phyloP scores from a whole-genome alignment of 140 eudicot species.

The Flaveria floridana region DNA sequence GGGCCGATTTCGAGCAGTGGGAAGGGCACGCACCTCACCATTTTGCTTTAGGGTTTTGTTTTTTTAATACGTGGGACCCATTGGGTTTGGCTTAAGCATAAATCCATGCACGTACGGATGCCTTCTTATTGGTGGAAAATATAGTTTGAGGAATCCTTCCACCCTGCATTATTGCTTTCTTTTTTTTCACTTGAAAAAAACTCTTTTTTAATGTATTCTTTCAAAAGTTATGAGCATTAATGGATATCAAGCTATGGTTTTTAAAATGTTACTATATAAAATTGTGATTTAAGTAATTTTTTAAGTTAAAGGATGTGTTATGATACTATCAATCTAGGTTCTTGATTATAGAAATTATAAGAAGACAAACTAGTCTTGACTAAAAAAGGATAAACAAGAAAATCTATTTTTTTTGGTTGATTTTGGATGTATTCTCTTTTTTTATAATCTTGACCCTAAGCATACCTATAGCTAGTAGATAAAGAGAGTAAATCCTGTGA shows the following conservation, averaged over 20 bases:
- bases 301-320: not conserved
- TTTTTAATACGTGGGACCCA: constrained; percentile 30
- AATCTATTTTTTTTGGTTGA: not conserved
- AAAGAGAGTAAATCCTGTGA: not conserved
- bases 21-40: constrained; percentile 36
- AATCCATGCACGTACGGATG: constrained; percentile 37
- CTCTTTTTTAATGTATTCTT: constrained; percentile 1
- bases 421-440: not conserved
- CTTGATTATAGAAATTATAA: not conserved
- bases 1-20: constrained; percentile 36
- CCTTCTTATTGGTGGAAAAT: constrained; percentile 28
- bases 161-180: not conserved
- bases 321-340: not conserved
- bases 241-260: not conserved
- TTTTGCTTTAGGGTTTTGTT: constrained; percentile 34
- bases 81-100: constrained; percentile 7
- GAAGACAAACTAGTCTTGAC: not conserved
- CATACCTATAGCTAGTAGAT: not conserved
- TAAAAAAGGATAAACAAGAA: not conserved
- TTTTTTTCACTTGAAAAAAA: not conserved
- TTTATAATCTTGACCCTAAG: not conserved
- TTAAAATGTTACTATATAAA: not conserved
- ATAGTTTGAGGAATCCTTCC: not conserved
- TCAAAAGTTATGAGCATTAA: constrained; percentile 1
- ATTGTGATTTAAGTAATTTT: not conserved